phyloP scores from a whole-genome alignment of 1,284 basidiomycete genomes.

The Rhodofomes roseus region DNA sequence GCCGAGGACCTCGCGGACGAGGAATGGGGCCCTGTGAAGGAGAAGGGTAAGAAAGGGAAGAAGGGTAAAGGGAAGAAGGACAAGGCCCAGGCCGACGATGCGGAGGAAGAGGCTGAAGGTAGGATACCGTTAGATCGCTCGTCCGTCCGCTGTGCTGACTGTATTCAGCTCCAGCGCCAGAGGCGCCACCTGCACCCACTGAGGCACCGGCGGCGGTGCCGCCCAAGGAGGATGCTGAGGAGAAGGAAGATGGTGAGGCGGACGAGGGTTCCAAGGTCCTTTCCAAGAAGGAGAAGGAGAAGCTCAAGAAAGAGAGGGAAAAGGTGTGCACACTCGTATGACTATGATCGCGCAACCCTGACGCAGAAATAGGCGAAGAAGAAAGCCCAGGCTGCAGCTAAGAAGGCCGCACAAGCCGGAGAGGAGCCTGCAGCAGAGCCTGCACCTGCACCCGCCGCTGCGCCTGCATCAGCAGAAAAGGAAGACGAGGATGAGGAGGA shows the following conservation, averaged over 20 bases:
- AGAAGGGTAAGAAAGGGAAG: slow-evolving; percentile 52
- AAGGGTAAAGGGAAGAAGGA: slow-evolving; percentile 57
- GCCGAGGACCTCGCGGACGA: slow-evolving; percentile 67
- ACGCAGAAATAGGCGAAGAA: slow-evolving; percentile 77
- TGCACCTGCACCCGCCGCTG: slow-evolving; percentile 25
- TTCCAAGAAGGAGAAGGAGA: slow-evolving; percentile 92
- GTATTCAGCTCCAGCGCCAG: neutral
- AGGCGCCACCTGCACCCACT: slow-evolving; percentile 21
- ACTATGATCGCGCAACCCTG: neutral
- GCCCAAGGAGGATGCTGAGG: slow-evolving; percentile 26
- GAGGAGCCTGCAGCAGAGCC: slow-evolving; percentile 26
- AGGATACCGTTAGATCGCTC: neutral
- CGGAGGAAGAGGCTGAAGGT: slow-evolving; percentile 32
- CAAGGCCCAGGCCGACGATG: slow-evolving; percentile 36
- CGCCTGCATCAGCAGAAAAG: slow-evolving; percentile 40
- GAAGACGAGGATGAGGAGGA: slow-evolving; percentile 58
- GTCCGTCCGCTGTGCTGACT: neutral
- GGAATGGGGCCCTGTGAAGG: slow-evolving; percentile 60
- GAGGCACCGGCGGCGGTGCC: slow-evolving; percentile 28
- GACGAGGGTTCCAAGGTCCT: slow-evolving; percentile 57
- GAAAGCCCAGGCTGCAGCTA: slow-evolving; percentile 87
- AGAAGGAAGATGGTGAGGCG: slow-evolving; percentile 42
- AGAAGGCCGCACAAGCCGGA: slow-evolving; percentile 53
- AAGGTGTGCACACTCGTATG: slow-evolving; percentile 54
- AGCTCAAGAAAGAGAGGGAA: slow-evolving; percentile 91